A percentile compares a stretch with the other conserved stretches of the same genome.
phyloP scores from a whole-genome alignment of 2,329 filamentous ascomycete species.

The Sarocladium strictum region DNA sequence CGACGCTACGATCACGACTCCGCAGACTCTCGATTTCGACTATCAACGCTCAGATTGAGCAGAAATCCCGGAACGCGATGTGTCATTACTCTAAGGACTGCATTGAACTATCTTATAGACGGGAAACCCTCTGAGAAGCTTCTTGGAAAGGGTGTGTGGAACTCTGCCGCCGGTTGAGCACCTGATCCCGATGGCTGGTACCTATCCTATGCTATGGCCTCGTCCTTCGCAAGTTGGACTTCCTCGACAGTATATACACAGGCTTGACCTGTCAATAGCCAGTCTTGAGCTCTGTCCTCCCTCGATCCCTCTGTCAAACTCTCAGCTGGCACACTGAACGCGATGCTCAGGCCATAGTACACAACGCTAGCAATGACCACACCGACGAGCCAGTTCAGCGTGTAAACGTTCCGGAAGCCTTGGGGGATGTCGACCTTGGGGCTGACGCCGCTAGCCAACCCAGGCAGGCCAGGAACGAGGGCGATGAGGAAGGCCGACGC shows the following conservation, averaged over 20 bases:
- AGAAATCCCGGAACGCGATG: not conserved
- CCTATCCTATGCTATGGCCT: too few species aligned
- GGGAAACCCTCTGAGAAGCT: too few species aligned
- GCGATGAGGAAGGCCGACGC: conserved; percentile 24
- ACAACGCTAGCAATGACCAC: conserved; percentile 12
- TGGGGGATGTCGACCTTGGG: conserved; percentile 9
- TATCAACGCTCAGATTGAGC: not conserved
- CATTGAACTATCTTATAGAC: too few species aligned
- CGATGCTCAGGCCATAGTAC: conserved; percentile 11
- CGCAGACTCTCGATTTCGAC: conserved; percentile 11
- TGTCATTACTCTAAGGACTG: too few species aligned
- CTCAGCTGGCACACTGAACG: conserved; percentile 8
- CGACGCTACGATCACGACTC: conserved; percentile 5
- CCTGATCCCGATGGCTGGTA: too few species aligned
- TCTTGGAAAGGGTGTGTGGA: too few species aligned
- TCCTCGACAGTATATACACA: conserved; percentile 5
- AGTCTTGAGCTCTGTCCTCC: conserved; percentile 10
- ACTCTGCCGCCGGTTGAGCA: too few species aligned
- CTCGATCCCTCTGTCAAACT: conserved; percentile 6
- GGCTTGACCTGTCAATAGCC: conserved; percentile 9
- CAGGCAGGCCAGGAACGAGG: conserved; percentile 21
- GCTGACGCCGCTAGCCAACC: conserved; percentile 17
- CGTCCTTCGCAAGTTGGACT: conserved; percentile 3
- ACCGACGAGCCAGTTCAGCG: conserved; percentile 18
- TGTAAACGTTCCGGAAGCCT: conserved; percentile 17